These are phyloP conservation scores for Phylloporus sp. DNA, from an alignment of 1,284 basidiomycete species.

Conservation along the genomic window DNA sequence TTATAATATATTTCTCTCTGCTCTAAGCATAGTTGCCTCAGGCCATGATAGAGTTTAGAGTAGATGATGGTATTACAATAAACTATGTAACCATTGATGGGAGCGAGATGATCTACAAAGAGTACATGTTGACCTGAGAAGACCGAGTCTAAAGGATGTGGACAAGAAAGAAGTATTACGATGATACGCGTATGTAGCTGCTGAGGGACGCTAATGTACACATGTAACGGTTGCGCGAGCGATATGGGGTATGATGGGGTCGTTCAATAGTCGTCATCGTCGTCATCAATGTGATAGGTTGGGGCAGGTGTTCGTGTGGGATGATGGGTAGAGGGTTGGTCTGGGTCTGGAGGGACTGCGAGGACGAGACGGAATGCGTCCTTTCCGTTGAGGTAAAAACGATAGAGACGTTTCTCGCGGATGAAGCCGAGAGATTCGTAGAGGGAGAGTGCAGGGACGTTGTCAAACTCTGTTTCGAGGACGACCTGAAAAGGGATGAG, in stretches of 20 bases:
- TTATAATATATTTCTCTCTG: constrained; percentile 15
- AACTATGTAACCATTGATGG: not conserved
- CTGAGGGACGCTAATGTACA: constrained; percentile 17
- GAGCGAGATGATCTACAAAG: constrained; percentile 9
- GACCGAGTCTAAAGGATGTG: too few relatives aligned
- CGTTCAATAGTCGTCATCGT: constrained; percentile 43
- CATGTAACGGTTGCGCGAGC: constrained; percentile 3
- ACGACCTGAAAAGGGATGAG: constrained; percentile 63
- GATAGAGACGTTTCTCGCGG: constrained; percentile 90
- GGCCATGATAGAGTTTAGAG: not conserved
- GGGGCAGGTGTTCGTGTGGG: constrained; percentile 31
- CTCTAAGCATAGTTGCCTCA: not conserved
- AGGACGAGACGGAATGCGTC: constrained; percentile 82
- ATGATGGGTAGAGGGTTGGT: constrained; percentile 19
- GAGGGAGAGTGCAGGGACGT: constrained; percentile 81
- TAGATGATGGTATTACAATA: not conserved
- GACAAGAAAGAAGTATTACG: constrained; percentile 25
- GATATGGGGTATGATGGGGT: constrained; percentile 29
- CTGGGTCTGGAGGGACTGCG: constrained; percentile 48
- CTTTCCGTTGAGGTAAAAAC: constrained; percentile 96
- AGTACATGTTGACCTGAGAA: constrained; percentile 18
- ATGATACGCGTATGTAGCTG: constrained; percentile 16
- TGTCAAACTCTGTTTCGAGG: constrained; percentile 97
- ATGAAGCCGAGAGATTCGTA: constrained; percentile 96
- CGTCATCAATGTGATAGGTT: constrained; percentile 45